Evolutionary conservation across 2,329 filamentous ascomycete genomes (phyloP), one percentile per base, ranked within the genome.

Genomic region (Colletotrichum cuscutae): DNA sequence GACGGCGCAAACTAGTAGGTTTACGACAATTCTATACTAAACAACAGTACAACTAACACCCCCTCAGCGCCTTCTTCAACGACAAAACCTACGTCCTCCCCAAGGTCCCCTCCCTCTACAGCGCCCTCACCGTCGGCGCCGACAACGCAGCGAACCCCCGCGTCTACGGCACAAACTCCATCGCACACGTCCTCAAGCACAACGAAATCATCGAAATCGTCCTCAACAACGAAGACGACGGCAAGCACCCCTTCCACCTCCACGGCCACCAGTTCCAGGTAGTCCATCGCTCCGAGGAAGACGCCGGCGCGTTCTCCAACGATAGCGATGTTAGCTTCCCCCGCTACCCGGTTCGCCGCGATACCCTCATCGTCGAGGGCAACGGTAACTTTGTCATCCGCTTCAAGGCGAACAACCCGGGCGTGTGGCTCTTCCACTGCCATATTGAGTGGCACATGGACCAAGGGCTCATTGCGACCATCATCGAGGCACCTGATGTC

Each of bases 41-140:
- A 2, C 19, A 57, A 62, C 28, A 3, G 4, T 22, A 15, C 26
- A 11, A 32, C 65, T 63, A 37, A 75, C 15, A 75, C 9, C 28
- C 12, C 5, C 7, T 1, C 9, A 84, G 82, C 75, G 88, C 86
- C 60, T 88, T 88, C 75, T 84, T 90, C 78, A 93, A 93, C 81
- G 89, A 90, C 78, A 85, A 91, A 68, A 92, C 90, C 24, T 94
- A 92, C 76, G 85, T 89, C 5, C 71, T 81, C 1, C 92, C 90
- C 24, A 91, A 93, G 78, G 91, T 93, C 0, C 92, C 92, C 0
- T 89, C 90, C 0, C 83, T 94, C 0, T 94, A 92, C 82, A 91
- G 90, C 1, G 91, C 87, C n/a, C 84, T 94, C 37, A 88, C 87
- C 0, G 80, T 87, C n/a, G 86, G 86, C 1, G 68, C 76, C n/a